Evolutionary conservation across 306 rosid genomes (phyloP), one percentile per base, ranked within the genome.

Genomic region (Neltuma alba): DNA sequence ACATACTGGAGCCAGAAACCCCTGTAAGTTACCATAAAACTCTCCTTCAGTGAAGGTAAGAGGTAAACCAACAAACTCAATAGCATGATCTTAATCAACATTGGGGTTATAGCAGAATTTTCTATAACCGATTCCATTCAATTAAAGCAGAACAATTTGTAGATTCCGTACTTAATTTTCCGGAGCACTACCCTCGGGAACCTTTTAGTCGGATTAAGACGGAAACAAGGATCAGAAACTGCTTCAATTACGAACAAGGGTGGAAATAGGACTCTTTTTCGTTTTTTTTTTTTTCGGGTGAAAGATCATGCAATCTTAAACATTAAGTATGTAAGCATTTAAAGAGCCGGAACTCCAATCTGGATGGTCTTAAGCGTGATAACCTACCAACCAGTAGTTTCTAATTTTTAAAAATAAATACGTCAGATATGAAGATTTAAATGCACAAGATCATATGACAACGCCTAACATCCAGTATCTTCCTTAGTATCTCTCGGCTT

Each of bases 341-440:
- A 67, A 57, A 67, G 47, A 72, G 16, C 75, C 76, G 76, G 75
- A 86, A 83, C 83, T 75, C 61, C 54, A 80, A 77, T 74, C 73
- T 48, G 77, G 76, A 83, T 80, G 78, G 61, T 61, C 72, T 74
- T 69, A 69, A 57, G 52, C 36, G 72, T 73, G 76, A 83, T 64
- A 80, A 33, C 84, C 81, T 64, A 86, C 72, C 89, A 8, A 63
- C 81, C 42, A 72, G 76, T 60, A 76, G 78, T 75, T 76, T 78
- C 74, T 74, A 45, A 64, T 54, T 82, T 80, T 86, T 83, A 69
- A 74, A 80, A 62, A 81, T 76, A 77, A 77, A 54, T 36, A 72
- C 77, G 76, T 52, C 63, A 65, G 9, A 72, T 73, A 76, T 80
- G n/a, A 72, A 60, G 77, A 72, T 68, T 38, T 65, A 75, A 64